These are phyloP conservation scores for Solanum appendiculatum DNA, from an alignment of 257 asterid species.

Conservation along the genomic window DNA sequence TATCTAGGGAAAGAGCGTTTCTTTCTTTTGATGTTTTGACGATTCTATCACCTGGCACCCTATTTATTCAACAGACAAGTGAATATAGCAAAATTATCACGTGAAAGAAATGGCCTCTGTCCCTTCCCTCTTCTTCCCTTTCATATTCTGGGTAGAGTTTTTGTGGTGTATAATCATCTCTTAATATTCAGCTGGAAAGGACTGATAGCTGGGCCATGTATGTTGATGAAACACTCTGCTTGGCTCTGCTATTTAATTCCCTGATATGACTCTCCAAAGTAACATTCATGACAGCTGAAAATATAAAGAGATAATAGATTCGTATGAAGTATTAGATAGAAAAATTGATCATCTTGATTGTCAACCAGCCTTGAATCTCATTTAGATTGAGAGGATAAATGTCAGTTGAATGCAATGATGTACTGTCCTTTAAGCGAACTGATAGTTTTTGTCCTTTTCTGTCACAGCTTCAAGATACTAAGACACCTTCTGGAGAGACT, in stretches of 20 bases:
- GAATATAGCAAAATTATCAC: background rate
- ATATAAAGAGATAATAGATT: background rate
- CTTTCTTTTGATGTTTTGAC: background rate
- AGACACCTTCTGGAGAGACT: slow-evolving; percentile 50
- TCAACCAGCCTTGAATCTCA: background rate
- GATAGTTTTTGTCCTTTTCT: slow-evolving; percentile 2
- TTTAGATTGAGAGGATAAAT: background rate
- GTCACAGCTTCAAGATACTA: slow-evolving; percentile 55
- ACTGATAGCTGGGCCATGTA: background rate
- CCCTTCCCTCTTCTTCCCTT: background rate
- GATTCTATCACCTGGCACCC: background rate
- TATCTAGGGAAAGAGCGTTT: background rate
- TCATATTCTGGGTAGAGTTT: background rate
- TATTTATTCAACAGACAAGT: background rate
- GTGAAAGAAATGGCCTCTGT: background rate
- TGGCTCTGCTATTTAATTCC: background rate
- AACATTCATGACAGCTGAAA: background rate
- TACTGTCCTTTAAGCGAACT: background rate
- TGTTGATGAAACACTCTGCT: background rate
- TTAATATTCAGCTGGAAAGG: background rate
- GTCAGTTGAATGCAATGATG: background rate
- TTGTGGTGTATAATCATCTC: background rate
- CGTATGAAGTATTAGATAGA: background rate
- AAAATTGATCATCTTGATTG: background rate
- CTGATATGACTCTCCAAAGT: background rate